These are phyloP conservation scores for Ottelia alismoides DNA, from an alignment of 106 monocot species.

Conservation along the genomic window DNA sequence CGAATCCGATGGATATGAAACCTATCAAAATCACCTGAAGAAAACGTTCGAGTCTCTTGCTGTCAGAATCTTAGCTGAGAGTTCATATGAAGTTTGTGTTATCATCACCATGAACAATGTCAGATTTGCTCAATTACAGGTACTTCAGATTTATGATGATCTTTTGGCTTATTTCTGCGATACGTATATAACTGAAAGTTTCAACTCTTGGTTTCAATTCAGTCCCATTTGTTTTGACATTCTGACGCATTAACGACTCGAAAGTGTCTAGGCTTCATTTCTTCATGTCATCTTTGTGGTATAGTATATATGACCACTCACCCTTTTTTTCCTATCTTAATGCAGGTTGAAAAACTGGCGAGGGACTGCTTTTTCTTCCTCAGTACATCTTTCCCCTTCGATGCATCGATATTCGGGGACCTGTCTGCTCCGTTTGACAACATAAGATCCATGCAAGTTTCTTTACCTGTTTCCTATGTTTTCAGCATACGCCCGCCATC, in stretches of 20 bases:
- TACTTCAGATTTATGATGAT: slow-evolving; percentile 6
- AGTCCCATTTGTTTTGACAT: no score
- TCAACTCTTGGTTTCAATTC: no score
- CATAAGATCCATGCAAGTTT: slow-evolving; percentile 31
- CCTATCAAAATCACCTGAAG: slow-evolving; percentile 13
- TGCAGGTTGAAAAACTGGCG: slow-evolving; percentile 68
- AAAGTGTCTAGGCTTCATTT: no score
- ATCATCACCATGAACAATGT: slow-evolving; percentile 64
- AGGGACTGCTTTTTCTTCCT: slow-evolving; percentile 67
- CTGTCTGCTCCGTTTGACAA: slow-evolving; percentile 5
- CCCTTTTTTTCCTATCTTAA: no score
- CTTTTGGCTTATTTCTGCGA: no score
- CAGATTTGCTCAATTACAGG: slow-evolving; percentile 52
- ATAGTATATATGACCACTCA: no score
- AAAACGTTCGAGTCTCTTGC: slow-evolving; percentile 38
- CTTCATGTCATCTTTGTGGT: no score
- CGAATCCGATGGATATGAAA: slow-evolving; percentile 11
- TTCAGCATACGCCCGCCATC: slow-evolving; percentile 44
- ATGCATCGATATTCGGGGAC: slow-evolving; percentile 34
- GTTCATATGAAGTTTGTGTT: slow-evolving; percentile 18
- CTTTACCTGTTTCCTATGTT: slow-evolving; percentile 40
- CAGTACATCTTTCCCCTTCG: slow-evolving; percentile 38
- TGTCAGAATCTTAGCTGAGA: slow-evolving; percentile 37
- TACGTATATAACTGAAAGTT: no score
- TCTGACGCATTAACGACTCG: no score